These are phyloP conservation scores for Ophiocordyceps robertsii DNA, from an alignment of 2,329 filamentous ascomycete genomes.

Conservation along the genomic window DNA sequence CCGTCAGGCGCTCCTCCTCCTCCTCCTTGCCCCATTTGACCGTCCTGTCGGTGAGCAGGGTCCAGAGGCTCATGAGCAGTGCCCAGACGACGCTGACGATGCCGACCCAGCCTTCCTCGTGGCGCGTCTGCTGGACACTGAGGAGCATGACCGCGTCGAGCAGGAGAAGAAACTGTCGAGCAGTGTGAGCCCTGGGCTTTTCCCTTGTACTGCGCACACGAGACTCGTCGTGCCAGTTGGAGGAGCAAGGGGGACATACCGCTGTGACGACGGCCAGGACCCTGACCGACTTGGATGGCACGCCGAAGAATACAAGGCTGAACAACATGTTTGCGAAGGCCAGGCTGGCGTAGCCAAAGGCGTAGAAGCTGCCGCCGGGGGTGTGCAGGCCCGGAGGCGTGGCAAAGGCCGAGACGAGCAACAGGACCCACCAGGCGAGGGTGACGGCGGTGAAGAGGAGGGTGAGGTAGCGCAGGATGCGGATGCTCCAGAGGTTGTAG, in stretches of 20 bases:
- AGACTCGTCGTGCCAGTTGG: too few relatives aligned
- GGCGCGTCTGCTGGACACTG: constrained; percentile 57
- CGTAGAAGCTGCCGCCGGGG: constrained; percentile 83
- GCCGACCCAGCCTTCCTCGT: constrained; percentile 88
- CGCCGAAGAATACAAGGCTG: constrained; percentile 73
- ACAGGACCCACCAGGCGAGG: constrained; percentile 84
- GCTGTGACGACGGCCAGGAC: constrained; percentile 58
- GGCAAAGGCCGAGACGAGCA: constrained; percentile 82
- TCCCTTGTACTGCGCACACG: too few relatives aligned
- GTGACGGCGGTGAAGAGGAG: constrained; percentile 61
- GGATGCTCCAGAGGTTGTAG: constrained; percentile 89
- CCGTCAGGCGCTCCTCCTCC: constrained; percentile 85
- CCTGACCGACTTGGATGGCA: constrained; percentile 68
- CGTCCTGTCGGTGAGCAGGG: constrained; percentile 62
- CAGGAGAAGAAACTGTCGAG: constrained; percentile 16
- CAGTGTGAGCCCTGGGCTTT: background rate
- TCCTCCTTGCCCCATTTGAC: constrained; percentile 87
- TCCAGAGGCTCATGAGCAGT: constrained; percentile 65
- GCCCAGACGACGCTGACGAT: constrained; percentile 74
- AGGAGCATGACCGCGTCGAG: constrained; percentile 71
- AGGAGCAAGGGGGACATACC: constrained; percentile 8
- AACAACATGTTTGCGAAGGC: constrained; percentile 64
- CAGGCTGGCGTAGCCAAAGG: constrained; percentile 71
- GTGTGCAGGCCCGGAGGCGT: constrained; percentile 78
- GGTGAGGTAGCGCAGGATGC: constrained; percentile 65